phyloP scores from a whole-genome alignment of 495 filamentous ascomycete genomes.

The Corynascus novoguineensis region DNA sequence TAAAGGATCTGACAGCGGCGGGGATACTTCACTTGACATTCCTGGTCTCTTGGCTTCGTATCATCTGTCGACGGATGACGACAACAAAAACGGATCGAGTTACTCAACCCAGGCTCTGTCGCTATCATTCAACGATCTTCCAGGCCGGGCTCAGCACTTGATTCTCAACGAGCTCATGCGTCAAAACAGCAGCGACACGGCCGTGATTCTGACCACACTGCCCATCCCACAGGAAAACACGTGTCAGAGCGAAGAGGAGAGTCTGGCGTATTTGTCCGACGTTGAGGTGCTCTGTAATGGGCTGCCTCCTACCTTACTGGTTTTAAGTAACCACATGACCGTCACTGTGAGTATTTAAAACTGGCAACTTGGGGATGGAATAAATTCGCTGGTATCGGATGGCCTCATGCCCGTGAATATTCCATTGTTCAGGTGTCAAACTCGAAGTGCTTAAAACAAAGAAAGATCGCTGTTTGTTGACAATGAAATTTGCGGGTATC shows the following conservation, averaged over 20 bases:
- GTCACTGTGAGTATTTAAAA: slow-evolving; percentile 73
- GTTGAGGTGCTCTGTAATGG: slow-evolving; percentile 68
- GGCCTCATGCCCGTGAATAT: neutral
- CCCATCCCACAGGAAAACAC: slow-evolving; percentile 74
- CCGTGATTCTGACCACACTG: slow-evolving; percentile 76
- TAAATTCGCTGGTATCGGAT: neutral
- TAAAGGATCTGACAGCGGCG: slow-evolving; percentile 14
- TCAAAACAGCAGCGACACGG: slow-evolving; percentile 63
- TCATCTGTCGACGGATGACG: slow-evolving; percentile 19
- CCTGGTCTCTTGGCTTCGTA: slow-evolving; percentile 34
- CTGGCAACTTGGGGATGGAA: neutral
- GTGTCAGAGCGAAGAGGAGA: slow-evolving; percentile 60
- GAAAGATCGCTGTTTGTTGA: neutral
- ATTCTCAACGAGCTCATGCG: slow-evolving; percentile 81
- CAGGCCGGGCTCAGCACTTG: slow-evolving; percentile 74
- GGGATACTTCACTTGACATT: slow-evolving; percentile 33
- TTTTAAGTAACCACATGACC: slow-evolving; percentile 89
- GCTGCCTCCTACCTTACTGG: slow-evolving; percentile 63
- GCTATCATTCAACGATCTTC: slow-evolving; percentile 79
- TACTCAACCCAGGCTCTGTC: slow-evolving; percentile 58
- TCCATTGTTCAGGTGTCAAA: slow-evolving; percentile 6
- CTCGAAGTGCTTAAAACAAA: neutral
- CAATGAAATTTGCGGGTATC: slow-evolving; percentile 3
- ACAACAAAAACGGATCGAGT: slow-evolving; percentile 45
- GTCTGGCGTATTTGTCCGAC: slow-evolving; percentile 66